phyloP scores from a whole-genome alignment of 2,329 filamentous ascomycete genomes.

The Fusarium bulbicola region DNA sequence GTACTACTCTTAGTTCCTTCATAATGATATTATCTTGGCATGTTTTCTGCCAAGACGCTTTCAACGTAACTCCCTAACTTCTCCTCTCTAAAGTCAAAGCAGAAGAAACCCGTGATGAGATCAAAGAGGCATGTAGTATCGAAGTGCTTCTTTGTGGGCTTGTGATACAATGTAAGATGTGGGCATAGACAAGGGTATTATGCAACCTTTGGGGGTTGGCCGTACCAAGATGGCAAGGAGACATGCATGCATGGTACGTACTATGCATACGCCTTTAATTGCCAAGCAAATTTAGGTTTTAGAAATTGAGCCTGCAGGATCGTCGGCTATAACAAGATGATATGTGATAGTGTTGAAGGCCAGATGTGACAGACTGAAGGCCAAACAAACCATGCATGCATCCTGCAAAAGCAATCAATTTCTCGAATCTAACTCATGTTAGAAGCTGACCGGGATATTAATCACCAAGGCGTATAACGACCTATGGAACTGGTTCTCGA shows the following conservation, averaged over 20 bases:
- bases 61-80: background rate
- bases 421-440: background rate
- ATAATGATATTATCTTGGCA: slow-evolving; percentile 14
- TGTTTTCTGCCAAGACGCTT: background rate
- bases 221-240: background rate
- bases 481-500: background rate
- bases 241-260: background rate
- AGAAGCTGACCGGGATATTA: background rate
- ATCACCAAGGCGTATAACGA: background rate
- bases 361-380: background rate
- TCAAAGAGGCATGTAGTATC: slow-evolving; percentile 6
- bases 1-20: slow-evolving; percentile 5
- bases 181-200: slow-evolving; percentile 9
- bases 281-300: background rate
- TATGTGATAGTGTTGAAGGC: slow-evolving; percentile 4
- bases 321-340: background rate
- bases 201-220: background rate
- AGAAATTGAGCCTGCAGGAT: slow-evolving; percentile 12
- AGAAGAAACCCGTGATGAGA: background rate
- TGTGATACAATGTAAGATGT: slow-evolving; percentile 9
- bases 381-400: background rate
- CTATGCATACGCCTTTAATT: background rate
- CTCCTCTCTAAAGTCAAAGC: background rate
- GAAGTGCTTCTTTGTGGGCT: background rate
- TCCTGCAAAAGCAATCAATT: background rate